Evolutionary conservation across 139 green algal genomes (phyloP), one percentile per base, ranked within the genome.

Genomic region (Chlorella ohadii): DNA sequence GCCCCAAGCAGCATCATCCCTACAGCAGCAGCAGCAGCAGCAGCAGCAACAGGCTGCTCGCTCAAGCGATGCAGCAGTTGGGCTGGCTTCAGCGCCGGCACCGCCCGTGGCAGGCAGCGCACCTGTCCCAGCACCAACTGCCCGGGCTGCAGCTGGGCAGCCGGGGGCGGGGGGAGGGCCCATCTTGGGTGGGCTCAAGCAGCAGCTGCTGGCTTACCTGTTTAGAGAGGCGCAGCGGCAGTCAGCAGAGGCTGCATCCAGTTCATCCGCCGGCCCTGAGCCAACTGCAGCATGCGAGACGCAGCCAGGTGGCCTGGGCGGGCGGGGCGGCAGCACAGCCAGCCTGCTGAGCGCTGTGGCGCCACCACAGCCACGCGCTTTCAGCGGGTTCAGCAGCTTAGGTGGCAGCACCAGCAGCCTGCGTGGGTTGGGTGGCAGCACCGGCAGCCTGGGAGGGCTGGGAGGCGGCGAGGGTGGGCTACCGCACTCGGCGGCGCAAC

Each of bases 171-270:
- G 36, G 1, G 27, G 36, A 0, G 59, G 59, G 0, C 25, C 33
- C 3, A 39, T 61, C 19, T 56, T 77, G 1, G 38, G 57, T 25
- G 86, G 81, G 11, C 71, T 89, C 15, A 89, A 89, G 72, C 86
- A 89, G 79, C 51, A 81, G 47, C 61, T 89, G 47, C 61, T 89
- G 28, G 81, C 81, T 23, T 68, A 64, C 57, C 66, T 89, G 28
- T 87, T 81, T 44, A 61, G 34, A 19, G 61, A 86, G 25, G 81
- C 86, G 39, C 51, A 56, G 66, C 64, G 63, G 1, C 79, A 85
- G 79, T 70, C 51, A 17, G 12, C 23, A 1, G 55, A 59, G 31
- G 56, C 33, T 5, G 68, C 68, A 1, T 59, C 59, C 13, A 36
- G 44, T 17, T 12, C 33, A 12, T 55, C 20, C 19, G 66, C 56